These are phyloP conservation scores for Podochytrium sp. DNA, from an alignment of 192 early-diverging fungal genomes.

Conservation along the genomic window DNA sequence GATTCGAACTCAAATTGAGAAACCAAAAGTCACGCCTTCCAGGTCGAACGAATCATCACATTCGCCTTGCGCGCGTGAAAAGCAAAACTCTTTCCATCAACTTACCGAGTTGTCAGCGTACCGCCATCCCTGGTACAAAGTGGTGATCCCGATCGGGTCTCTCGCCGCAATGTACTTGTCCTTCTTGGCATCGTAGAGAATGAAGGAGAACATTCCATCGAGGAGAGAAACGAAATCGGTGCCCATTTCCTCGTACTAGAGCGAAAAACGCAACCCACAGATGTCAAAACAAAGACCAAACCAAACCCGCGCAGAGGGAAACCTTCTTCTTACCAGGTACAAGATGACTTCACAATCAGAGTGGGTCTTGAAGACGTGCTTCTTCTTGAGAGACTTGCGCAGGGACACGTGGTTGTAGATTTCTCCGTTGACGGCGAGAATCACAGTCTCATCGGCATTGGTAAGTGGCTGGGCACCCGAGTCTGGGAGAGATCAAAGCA, in stretches of 20 bases:
- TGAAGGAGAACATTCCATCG: constrained; percentile 98
- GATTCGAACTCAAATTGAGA: too few relatives aligned
- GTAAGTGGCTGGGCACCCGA: constrained; percentile 95
- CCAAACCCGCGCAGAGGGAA: not conserved
- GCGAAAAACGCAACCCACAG: too few relatives aligned
- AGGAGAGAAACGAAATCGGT: constrained; percentile 80
- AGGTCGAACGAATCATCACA: too few relatives aligned
- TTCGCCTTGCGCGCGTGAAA: too few relatives aligned
- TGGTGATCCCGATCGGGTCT: constrained; percentile 98
- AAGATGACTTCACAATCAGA: constrained; percentile 98
- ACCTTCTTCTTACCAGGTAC: constrained; percentile 81
- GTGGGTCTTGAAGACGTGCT: constrained; percentile 86
- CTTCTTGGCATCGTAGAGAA: constrained; percentile 81
- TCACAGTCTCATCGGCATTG: constrained; percentile 84
- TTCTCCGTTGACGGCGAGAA: constrained; percentile 96
- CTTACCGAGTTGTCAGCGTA: constrained; percentile 74
- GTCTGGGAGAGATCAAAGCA: constrained; percentile 57
- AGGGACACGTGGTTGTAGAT: constrained; percentile 98
- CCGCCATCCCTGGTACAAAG: constrained; percentile 92
- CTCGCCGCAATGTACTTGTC: constrained; percentile 88
- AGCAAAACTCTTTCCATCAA: too few relatives aligned
- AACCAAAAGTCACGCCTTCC: too few relatives aligned
- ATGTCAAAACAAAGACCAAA: not conserved
- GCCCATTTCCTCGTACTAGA: constrained; percentile 84
- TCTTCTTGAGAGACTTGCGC: constrained; percentile 71